Base-by-base conservation (phyloP, 768 basidiomycete genomes). In the Hemileccinum impolitum region DNA sequence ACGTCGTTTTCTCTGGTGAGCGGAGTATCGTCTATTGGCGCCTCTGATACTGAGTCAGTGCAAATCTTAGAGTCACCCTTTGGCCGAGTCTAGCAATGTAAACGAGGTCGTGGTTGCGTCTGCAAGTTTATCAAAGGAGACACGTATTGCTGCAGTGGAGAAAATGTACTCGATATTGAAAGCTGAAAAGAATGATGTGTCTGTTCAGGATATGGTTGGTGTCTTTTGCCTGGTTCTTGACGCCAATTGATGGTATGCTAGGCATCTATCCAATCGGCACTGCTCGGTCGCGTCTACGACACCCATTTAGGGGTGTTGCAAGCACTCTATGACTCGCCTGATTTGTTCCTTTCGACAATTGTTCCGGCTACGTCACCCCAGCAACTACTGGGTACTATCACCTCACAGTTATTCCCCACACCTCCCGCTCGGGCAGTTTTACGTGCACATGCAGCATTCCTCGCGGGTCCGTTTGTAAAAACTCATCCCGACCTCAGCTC, bases 201-300 rank as follows among this genome's bases (percentile, higher is more conserved):
- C 72, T 2, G 49, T 65, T 13, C 57, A 61, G 0, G 80, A 85
- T 23, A 43, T 72, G 58, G 63, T 63, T 41, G 6, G 59, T 11
- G 2, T 26, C 32, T 49, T 25, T 25, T 25, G 0, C n/a, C 32
- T 39, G 5, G 12, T 10, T 14, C n/a, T 32, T 28, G 39, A 15
- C 21, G 32, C 43, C 37, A 10, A 39, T 31, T 56, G 46, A 64
- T 21, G 6, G 9, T 43, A 12, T 43, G 31, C 3, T 36, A 85
- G 85, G 71, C 76, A 49, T 75, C 84, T 3, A 67, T 86, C 17
- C 74, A 72, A n/a, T 75, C 79, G 2, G 83, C 86, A 0, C 69
- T 97, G 5, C 63, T 85, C 26, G 77, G 83, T 13, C 82, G 90
- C 2, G 68, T 90, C 4, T 76, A 82, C 43, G 93, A 95, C 56